Percentiles rank a stretch among this genome's conserved stretches.
Conservation (phyloP, 176 grass and related monocot genomes). For the Carex littledalei region DNA sequence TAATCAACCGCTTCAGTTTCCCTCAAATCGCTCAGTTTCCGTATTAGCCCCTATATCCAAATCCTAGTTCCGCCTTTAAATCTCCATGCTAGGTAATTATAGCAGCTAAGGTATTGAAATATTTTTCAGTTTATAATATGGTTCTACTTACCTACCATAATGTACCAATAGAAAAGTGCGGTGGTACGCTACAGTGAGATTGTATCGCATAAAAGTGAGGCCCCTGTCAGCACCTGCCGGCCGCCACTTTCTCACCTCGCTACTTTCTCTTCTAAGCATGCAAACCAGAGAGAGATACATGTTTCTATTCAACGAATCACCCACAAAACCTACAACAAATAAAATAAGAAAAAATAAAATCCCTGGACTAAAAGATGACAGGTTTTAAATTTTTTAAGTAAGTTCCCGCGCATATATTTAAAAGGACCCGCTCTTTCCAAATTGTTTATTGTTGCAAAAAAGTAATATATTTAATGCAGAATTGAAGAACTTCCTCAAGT, state of each 20-base stretch:
- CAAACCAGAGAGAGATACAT: conserved; percentile 86
- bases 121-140: background rate
- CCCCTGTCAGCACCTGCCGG: conserved; percentile 73
- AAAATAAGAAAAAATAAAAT: too few relatives aligned
- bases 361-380: background rate
- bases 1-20: too few relatives aligned
- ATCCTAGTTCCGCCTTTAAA: too few relatives aligned
- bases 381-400: background rate
- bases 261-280: conserved; percentile 61
- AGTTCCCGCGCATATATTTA: background rate
- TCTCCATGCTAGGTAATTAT: too few relatives aligned
- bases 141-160: conserved; percentile 76
- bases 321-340: conserved; percentile 58
- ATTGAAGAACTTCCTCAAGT: background rate
- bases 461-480: background rate
- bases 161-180: conserved; percentile 88
- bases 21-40: background rate
- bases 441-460: background rate
- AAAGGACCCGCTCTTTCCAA: background rate
- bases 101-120: background rate
- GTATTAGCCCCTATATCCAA: too few relatives aligned
- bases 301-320: conserved; percentile 91
- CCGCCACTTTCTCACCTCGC: conserved; percentile 72
- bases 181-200: conserved; percentile 80
- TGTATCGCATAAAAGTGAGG: conserved; percentile 83